phyloP scores from a whole-genome alignment of 2,329 filamentous ascomycete species.

The Hypoxylon sp. region DNA sequence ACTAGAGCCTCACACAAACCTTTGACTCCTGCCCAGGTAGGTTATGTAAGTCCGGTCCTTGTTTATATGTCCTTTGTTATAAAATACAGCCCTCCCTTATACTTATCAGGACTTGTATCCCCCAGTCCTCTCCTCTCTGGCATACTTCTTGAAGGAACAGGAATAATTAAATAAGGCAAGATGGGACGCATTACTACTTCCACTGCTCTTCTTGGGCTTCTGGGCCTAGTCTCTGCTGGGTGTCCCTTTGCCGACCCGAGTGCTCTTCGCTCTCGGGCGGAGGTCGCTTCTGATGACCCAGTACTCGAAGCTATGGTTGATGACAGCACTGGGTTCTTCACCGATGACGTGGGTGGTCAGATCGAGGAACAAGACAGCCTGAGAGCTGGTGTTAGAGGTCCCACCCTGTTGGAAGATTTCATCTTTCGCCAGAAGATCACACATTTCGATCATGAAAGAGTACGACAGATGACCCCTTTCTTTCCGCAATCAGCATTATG shows the following conservation, averaged over 20 bases:
- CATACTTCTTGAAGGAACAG: constrained; percentile 17
- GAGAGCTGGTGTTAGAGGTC: constrained; percentile 73
- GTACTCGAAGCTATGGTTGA: constrained; percentile 60
- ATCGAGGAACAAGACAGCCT: constrained; percentile 76
- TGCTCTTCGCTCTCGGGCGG: constrained; percentile 49
- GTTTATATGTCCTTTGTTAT: constrained; percentile 29
- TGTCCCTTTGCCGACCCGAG: constrained; percentile 53
- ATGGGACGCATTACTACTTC: constrained; percentile 47
- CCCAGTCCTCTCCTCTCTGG: constrained; percentile 6
- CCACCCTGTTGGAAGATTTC: constrained; percentile 72
- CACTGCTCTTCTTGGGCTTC: constrained; percentile 47
- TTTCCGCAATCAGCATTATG: background rate
- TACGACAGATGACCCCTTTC: constrained; percentile 52
- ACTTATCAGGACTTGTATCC: constrained; percentile 3
- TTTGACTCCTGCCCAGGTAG: constrained; percentile 6
- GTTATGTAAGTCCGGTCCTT: constrained; percentile 21
- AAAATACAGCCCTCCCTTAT: constrained; percentile 30
- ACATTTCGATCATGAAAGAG: constrained; percentile 70
- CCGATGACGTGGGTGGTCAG: constrained; percentile 76
- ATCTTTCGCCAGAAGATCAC: constrained; percentile 73
- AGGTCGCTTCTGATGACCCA: constrained; percentile 40
- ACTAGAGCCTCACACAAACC: constrained; percentile 40
- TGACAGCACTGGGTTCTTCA: constrained; percentile 69
- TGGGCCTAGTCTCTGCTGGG: constrained; percentile 49
- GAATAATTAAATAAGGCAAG: constrained; percentile 28